Conservation (phyloP, 23 red algal genomes). For the Agarophyton chilense region DNA sequence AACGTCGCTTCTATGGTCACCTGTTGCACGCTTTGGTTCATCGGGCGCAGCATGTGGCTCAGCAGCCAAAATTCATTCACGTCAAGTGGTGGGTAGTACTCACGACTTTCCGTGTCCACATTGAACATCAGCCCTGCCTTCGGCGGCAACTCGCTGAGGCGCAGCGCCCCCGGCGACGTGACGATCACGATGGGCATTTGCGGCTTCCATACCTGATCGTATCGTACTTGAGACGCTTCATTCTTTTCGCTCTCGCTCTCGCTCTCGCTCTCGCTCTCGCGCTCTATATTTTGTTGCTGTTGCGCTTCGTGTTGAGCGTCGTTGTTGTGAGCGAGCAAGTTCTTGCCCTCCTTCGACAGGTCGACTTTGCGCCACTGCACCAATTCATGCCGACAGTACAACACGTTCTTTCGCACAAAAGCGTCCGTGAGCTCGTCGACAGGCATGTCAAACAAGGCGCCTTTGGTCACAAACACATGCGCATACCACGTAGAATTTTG, state of each 20-base stretch:
- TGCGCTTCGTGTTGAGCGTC: neutral
- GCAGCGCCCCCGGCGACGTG: neutral
- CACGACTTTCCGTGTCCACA: conserved; percentile 15
- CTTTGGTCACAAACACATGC: conserved; percentile 59
- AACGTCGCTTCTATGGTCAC: conserved; percentile 68
- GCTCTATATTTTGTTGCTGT: neutral
- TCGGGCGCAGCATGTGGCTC: conserved; percentile 39
- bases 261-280: neutral
- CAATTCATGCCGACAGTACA: conserved; percentile 46
- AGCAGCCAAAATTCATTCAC: conserved; percentile 86
- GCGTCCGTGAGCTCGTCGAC: neutral
- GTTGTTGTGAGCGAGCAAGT: conserved; percentile 7
- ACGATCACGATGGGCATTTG: conserved; percentile 40
- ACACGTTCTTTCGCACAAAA: conserved; percentile 10
- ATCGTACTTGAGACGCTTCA: neutral
- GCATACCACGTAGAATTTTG: conserved; percentile 61
- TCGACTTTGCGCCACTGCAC: conserved; percentile 60
- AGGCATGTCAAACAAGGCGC: neutral
- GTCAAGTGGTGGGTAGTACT: conserved; percentile 71
- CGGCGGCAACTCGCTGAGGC: conserved; percentile 51
- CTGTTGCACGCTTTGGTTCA: conserved; percentile 61
- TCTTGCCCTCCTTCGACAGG: conserved; percentile 43
- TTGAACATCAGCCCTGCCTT: conserved; percentile 5
- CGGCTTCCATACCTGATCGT: conserved; percentile 64
- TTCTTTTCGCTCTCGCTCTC: neutral